A percentile compares a stretch with the other conserved stretches of the same genome.
These are phyloP conservation scores for Trichoderma atrobrunneum DNA, from an alignment of 2,329 filamentous ascomycete genomes.

Conservation along the genomic window DNA sequence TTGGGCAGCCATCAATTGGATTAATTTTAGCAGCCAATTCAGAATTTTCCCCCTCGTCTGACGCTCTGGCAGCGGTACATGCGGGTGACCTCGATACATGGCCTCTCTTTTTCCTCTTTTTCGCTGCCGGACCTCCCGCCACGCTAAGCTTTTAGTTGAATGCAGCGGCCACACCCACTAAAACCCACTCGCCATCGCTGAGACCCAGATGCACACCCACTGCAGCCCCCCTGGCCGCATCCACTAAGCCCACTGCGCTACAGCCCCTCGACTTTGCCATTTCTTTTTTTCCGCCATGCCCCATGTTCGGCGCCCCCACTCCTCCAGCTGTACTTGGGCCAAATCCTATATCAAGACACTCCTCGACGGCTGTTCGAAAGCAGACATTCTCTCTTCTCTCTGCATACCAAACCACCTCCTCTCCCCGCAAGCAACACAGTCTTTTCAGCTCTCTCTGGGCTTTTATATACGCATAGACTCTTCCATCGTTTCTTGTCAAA, in stretches of 20 bases:
- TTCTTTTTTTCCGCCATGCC: slow-evolving; percentile 10
- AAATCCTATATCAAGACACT: slow-evolving; percentile 20
- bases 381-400: slow-evolving; percentile 13
- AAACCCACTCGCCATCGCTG: slow-evolving; percentile 17
- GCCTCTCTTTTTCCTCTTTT: not conserved
- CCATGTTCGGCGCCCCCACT: slow-evolving; percentile 15
- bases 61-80: not conserved
- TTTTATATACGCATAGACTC: not conserved
- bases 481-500: not conserved
- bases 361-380: slow-evolving; percentile 17
- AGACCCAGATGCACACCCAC: slow-evolving; percentile 19
- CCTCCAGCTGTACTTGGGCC: not conserved
- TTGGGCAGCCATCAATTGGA: not conserved
- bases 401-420: slow-evolving; percentile 12
- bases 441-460: not conserved
- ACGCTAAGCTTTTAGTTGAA: slow-evolving; percentile 30
- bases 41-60: not conserved
- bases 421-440: slow-evolving; percentile 16
- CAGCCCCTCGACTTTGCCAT: slow-evolving; percentile 4
- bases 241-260: slow-evolving; percentile 7
- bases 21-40: not conserved
- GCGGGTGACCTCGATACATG: not conserved
- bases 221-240: slow-evolving; percentile 10
- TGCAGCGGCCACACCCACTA: slow-evolving; percentile 22
- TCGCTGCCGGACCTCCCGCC: slow-evolving; percentile 29